Evolutionary conservation across 345 rosid genomes (phyloP), one percentile per base, ranked within the genome.

Genomic region (Atalantia buxifolia): DNA sequence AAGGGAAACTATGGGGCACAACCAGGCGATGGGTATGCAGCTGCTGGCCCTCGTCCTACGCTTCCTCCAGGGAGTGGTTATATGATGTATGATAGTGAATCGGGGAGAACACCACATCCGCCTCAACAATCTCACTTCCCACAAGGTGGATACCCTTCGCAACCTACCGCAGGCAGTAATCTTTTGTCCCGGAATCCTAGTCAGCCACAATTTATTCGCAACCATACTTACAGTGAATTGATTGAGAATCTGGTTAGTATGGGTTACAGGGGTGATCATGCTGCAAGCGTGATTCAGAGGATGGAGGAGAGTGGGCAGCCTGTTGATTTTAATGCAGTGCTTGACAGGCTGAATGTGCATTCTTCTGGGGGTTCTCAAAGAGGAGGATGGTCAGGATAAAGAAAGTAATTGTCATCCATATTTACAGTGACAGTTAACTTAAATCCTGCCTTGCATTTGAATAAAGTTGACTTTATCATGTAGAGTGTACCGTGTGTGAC

Each of bases 251-350:
- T 94, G 81, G 86, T 85, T 80, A 88, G 82, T 89, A 97, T 97
- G 99, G 99, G 98, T 57, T 94, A 88, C 86, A 88, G 99, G 83
- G 94, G 88, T 13, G 99, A 97, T 73, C 92, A 82, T 80, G 94
- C 86, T 35, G 86, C 81, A 7, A 80, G 81, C 4, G 97, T 93
- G 83, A 97, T 97, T 72, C 98, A 97, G 81, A 74, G 96, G 88
- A 90, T 94, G 98, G 98, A 94, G 80, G 98, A 97, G 77, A 92
- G 86, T 24, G 98, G 98, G 2, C 98, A 91, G 87, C 85, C 93
- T 3, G 91, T 97, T 76, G 98, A 97, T 82, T 94, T 91, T 57
- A 94, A 94, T 76, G 79, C 91, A 0, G 96, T 94, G 61, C 95
- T 97, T 5, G 98, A 97, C 81, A 84, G 94, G 85, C 74, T 97